Percentiles rank a stretch among this genome's conserved stretches.
Evolutionary conservation across 768 basidiomycete genomes (phyloP).

Genomic region (Tylopilus rubrobrunneus): DNA sequence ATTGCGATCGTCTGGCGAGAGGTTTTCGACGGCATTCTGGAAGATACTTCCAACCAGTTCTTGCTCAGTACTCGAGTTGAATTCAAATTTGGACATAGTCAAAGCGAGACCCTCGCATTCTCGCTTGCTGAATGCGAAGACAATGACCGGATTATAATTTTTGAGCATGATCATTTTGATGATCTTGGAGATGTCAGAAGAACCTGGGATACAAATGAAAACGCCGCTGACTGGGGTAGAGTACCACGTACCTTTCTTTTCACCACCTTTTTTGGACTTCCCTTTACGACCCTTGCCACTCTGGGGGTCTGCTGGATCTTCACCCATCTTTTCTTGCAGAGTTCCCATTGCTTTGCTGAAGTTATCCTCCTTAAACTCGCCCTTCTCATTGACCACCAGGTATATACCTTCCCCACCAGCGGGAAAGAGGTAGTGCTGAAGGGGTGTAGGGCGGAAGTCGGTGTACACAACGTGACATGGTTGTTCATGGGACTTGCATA

Average conservation of each 20-base stretch:
- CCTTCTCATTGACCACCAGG: slow-evolving; percentile 97
- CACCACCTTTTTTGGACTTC: slow-evolving; percentile 90
- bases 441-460: slow-evolving; percentile 95
- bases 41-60: slow-evolving; percentile 85
- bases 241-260: slow-evolving; percentile 66
- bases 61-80: slow-evolving; percentile 90
- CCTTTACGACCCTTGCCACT: slow-evolving; percentile 87
- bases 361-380: slow-evolving; percentile 95
- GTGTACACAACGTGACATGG: slow-evolving; percentile 99
- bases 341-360: slow-evolving; percentile 98
- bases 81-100: slow-evolving; percentile 91
- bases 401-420: slow-evolving; percentile 96
- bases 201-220: slow-evolving; percentile 43
- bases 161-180: slow-evolving; percentile 98
- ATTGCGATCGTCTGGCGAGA: slow-evolving; percentile 80
- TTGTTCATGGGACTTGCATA: slow-evolving; percentile 94
- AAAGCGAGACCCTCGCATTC: slow-evolving; percentile 95
- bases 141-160: slow-evolving; percentile 96
- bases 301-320: slow-evolving; percentile 87
- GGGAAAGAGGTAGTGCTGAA: slow-evolving; percentile 98
- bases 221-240: background rate
- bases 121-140: slow-evolving; percentile 97
- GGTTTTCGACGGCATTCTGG: slow-evolving; percentile 88
- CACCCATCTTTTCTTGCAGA: slow-evolving; percentile 76
- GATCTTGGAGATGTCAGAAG: slow-evolving; percentile 95